Evolutionary conservation across 148 eudicot species (phyloP), one percentile per base, ranked within the genome.

Genomic region (Oxyria digyna): DNA sequence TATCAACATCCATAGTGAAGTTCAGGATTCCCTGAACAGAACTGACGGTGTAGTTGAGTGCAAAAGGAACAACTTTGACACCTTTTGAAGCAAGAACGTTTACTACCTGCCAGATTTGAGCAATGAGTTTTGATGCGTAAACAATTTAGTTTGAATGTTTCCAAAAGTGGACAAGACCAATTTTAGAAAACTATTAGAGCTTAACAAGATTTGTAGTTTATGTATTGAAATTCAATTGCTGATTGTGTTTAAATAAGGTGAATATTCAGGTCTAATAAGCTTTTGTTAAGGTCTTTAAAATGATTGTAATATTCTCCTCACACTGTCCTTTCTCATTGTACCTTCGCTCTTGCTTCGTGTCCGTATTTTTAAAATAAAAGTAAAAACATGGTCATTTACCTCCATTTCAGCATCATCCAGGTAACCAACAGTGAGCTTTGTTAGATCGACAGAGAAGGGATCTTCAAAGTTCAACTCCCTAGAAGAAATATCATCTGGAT

Each of bases 1-100:
- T 89, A 41, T 91, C 97, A 32, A 89, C 91, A 68, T 91, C 96
- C 97, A 91, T 92, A 26, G 91, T 92, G 84, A 87, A 84, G 69
- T 85, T 89, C 54, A 89, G 71, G 72, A 89, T 87, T 31, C 96
- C 96, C 87, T 89, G 89, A 73, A 79, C 96, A 0, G 91, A 80
- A 23, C 83, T 87, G 49, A 89, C 94, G 1, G 91, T 81, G 79
- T 92, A 92, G 73, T 87, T 83, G 65, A 92, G 83, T 67, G 87
- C 72, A 69, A 89, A 92, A n/a, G 96, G 94, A 26, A 92, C 73
- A 91, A 86, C 80, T 12, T 87, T 87, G 29, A 92, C 98, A 40
- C 98, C 96, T 84, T 82, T 87, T 1, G 96, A 85, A 67, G 67
- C 77, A 74, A 92, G 91, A 70, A 87, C 82, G 31, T 77, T 20